phyloP scores from a whole-genome alignment of 768 basidiomycete species.

The Boletus bicolor region DNA sequence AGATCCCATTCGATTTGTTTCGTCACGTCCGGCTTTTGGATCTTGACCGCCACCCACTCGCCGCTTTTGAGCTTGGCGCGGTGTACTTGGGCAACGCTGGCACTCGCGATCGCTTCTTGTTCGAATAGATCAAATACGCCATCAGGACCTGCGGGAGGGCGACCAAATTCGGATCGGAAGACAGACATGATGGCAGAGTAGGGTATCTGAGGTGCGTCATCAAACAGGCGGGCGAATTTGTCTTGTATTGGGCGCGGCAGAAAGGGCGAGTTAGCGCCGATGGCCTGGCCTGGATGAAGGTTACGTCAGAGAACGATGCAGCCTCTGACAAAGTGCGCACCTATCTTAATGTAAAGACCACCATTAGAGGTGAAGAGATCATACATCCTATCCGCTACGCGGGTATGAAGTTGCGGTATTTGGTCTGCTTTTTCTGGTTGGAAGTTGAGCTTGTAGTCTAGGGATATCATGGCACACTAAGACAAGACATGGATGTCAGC shows the following conservation, averaged over 20 bases:
- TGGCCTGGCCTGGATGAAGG: slow-evolving; percentile 53
- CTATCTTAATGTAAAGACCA: slow-evolving; percentile 84
- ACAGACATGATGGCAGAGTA: slow-evolving; percentile 66
- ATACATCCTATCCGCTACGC: slow-evolving; percentile 77
- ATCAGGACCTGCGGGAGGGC: slow-evolving; percentile 58
- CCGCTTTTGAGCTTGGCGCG: slow-evolving; percentile 55
- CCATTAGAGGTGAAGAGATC: slow-evolving; percentile 79
- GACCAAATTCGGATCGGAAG: slow-evolving; percentile 65
- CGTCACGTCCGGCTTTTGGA: slow-evolving; percentile 85
- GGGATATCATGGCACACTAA: slow-evolving; percentile 65
- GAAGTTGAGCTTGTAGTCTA: slow-evolving; percentile 90
- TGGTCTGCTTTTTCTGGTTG: slow-evolving; percentile 62
- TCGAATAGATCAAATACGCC: slow-evolving; percentile 82
- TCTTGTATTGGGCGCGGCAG: slow-evolving; percentile 81
- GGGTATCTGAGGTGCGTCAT: slow-evolving; percentile 83
- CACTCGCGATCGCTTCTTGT: slow-evolving; percentile 74
- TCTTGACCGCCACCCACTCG: slow-evolving; percentile 87
- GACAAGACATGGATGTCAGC: background rate
- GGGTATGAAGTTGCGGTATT: slow-evolving; percentile 80
- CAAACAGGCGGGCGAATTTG: slow-evolving; percentile 81
- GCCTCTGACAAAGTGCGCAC: slow-evolving; percentile 29
- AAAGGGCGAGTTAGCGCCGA: slow-evolving; percentile 82
- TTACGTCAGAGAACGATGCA: background rate
- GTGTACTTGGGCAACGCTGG: slow-evolving; percentile 92
- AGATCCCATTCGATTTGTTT: slow-evolving; percentile 88